phyloP scores from a whole-genome alignment of 345 rosid genomes.

The Eucalyptus curtisii region DNA sequence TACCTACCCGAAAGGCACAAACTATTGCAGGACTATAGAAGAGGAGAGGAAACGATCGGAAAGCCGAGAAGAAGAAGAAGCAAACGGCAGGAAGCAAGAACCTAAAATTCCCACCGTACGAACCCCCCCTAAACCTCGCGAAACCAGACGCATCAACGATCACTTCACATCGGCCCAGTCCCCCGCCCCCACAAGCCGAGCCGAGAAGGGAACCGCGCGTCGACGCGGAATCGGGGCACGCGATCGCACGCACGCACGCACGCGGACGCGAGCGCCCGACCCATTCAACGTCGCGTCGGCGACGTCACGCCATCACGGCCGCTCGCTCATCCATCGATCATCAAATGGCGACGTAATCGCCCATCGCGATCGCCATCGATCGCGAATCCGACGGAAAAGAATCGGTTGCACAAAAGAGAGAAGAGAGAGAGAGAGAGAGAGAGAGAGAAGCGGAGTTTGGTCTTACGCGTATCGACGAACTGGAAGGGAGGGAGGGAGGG shows the following conservation, averaged over 20 bases:
- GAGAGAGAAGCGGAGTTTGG: neutral
- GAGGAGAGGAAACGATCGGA: neutral
- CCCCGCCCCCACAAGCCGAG: no score
- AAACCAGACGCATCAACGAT: neutral
- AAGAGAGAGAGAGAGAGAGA: neutral
- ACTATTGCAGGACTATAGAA: neutral
- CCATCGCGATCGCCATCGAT: neutral
- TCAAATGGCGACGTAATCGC: neutral
- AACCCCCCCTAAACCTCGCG: neutral
- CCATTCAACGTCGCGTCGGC: neutral
- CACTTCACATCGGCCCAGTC: neutral
- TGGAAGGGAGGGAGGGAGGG: neutral
- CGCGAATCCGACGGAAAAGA: neutral
- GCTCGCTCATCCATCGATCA: neutral
- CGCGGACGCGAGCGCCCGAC: neutral
- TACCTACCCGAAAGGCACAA: neutral
- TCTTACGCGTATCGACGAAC: neutral
- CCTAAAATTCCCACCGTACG: neutral
- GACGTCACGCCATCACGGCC: neutral
- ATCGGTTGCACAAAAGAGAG: neutral
- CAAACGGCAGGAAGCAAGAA: neutral
- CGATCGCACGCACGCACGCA: neutral
- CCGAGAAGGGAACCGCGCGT: neutral
- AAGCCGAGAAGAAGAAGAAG: neutral
- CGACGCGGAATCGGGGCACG: neutral